Conservation (phyloP, 1,284 basidiomycete genomes). For the Uromyces viciae-fabae region DNA sequence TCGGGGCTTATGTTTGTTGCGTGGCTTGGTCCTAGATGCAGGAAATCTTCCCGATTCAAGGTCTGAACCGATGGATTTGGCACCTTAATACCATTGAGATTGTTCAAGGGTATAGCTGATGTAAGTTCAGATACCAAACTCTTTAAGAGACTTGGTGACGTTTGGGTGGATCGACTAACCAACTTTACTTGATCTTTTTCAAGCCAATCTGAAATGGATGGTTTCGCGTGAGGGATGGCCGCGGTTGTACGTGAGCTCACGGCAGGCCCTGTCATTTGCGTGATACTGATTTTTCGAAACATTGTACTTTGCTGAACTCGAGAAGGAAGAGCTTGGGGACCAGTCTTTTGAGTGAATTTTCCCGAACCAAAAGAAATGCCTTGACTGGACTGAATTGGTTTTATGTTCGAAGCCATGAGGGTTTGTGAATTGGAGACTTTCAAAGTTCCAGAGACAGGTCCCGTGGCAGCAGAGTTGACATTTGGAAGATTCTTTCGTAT, state of each 20-base stretch:
- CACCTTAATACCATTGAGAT: not conserved
- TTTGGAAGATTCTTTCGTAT: conserved; percentile 4
- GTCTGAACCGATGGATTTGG: not conserved
- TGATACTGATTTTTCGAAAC: not conserved
- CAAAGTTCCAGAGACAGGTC: not conserved
- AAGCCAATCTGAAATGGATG: conserved; percentile 29
- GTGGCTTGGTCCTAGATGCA: too few species aligned
- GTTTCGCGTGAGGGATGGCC: not conserved
- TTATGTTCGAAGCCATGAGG: not conserved
- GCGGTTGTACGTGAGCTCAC: not conserved
- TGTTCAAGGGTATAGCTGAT: conserved; percentile 1
- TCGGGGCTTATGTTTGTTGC: too few species aligned
- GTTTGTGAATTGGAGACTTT: not conserved
- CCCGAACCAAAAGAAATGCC: not conserved
- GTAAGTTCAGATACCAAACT: conserved; percentile 19
- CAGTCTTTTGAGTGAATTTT: conserved; percentile 21
- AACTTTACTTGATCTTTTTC: conserved; percentile 33
- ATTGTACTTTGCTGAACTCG: not conserved
- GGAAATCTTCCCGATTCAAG: too few species aligned
- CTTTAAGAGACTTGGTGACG: conserved; percentile 35
- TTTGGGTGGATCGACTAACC: conserved; percentile 44
- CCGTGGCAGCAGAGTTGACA: not conserved
- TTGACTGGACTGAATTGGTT: not conserved
- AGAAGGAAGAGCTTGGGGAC: conserved; percentile 3
- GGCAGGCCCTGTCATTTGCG: conserved; percentile 11